Percentiles rank a stretch among this genome's conserved stretches.
Evolutionary conservation across 257 asterid genomes (phyloP).

Genomic region (Misopates orontium): DNA sequence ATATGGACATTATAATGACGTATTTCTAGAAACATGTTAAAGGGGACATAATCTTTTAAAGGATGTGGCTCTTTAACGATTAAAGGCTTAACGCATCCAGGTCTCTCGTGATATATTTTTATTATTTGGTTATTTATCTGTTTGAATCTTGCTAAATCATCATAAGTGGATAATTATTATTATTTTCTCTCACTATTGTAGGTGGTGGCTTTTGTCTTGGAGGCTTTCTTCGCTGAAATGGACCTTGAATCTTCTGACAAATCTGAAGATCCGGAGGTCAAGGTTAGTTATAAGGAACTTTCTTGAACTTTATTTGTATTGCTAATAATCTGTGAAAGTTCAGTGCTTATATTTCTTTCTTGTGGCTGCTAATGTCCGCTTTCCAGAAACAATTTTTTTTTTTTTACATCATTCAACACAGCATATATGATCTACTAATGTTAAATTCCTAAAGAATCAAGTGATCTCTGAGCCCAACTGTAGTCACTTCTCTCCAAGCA

Average conservation of each 20-base stretch:
- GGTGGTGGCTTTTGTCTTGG: conserved; percentile 98
- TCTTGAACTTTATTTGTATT: neutral
- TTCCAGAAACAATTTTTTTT: neutral
- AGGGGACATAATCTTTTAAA: neutral
- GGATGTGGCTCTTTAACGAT: neutral
- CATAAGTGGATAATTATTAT: neutral
- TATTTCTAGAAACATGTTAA: too few species aligned
- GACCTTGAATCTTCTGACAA: conserved; percentile 67
- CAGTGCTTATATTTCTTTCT: conserved; percentile 8
- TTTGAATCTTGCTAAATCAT: neutral
- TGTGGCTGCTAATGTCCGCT: neutral
- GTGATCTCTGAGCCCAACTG: neutral
- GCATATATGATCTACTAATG: neutral
- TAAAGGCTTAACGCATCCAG: too few species aligned
- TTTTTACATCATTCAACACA: neutral
- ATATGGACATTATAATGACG: too few species aligned
- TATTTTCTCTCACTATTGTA: conserved; percentile 33
- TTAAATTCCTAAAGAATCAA: neutral
- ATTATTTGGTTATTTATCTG: neutral
- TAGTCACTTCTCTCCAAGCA: neutral
- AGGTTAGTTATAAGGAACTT: conserved; percentile 47
- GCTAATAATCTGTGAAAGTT: neutral
- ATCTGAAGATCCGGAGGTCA: conserved; percentile 37
- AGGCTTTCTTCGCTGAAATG: conserved; percentile 97
- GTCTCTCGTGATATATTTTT: neutral